Percentiles rank a stretch among this genome's conserved stretches.
Conservation (phyloP, 768 basidiomycete genomes). For the Lactifluus piperatus region DNA sequence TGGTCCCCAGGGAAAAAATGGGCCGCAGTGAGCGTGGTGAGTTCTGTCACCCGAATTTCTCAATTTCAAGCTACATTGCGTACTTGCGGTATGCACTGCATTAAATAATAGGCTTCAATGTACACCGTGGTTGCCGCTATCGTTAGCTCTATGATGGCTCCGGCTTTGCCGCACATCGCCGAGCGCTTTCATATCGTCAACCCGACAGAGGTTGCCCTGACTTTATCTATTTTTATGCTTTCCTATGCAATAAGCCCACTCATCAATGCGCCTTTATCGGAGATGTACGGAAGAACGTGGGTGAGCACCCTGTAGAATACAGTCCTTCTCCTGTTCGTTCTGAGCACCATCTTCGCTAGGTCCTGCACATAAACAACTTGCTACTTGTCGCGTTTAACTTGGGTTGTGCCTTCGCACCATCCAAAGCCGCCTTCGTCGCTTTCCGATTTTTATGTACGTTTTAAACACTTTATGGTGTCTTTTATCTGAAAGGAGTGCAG, state of each 20-base stretch:
- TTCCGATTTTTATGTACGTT: constrained; percentile 61
- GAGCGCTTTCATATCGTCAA: constrained; percentile 41
- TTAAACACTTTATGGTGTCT: neutral
- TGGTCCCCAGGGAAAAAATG: constrained; percentile 55
- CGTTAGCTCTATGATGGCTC: constrained; percentile 62
- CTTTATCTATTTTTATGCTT: constrained; percentile 53
- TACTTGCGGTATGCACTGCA: neutral
- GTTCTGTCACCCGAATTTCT: constrained; percentile 27
- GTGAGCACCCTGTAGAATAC: constrained; percentile 29
- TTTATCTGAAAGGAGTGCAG: constrained; percentile 27
- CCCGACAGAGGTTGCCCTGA: constrained; percentile 45
- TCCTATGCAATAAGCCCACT: constrained; percentile 63
- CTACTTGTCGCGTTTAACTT: constrained; percentile 54
- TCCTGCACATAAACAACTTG: constrained; percentile 57
- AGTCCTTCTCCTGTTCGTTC: neutral
- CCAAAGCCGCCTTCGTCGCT: constrained; percentile 41
- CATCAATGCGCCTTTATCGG: constrained; percentile 56
- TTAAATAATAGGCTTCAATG: constrained; percentile 41
- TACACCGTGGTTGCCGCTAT: constrained; percentile 49
- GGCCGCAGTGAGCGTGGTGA: constrained; percentile 43
- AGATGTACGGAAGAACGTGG: constrained; percentile 68
- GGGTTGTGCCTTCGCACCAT: constrained; percentile 63
- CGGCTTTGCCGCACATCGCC: constrained; percentile 51
- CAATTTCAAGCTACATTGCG: neutral
- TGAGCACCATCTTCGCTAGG: constrained; percentile 27